A percentile compares a stretch with the other conserved stretches of the same genome.
phyloP scores from a whole-genome alignment of 257 asterid genomes.

The Solanum okadae region DNA sequence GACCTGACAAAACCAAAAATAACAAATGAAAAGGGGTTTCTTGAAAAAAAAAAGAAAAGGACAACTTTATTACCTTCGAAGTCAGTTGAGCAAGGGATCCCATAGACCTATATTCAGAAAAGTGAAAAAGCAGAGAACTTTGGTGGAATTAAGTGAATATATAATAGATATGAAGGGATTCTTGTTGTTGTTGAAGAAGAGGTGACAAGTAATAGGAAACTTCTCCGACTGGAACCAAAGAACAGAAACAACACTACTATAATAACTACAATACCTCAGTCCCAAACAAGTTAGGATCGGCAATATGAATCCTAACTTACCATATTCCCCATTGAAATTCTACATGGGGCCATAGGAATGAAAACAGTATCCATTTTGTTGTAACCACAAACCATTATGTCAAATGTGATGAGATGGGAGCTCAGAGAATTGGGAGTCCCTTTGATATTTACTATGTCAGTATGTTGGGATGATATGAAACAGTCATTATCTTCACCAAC shows the following conservation, averaged over 20 bases:
- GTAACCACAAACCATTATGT: neutral
- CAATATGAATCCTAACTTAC: neutral
- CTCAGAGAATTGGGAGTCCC: neutral
- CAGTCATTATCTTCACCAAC: neutral
- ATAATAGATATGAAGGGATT: neutral
- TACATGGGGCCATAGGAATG: neutral
- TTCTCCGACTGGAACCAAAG: neutral
- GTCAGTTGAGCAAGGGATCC: neutral
- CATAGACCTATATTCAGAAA: neutral
- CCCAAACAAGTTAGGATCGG: neutral
- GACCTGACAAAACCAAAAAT: neutral
- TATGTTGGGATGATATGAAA: neutral
- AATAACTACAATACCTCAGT: neutral
- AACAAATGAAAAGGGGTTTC: neutral
- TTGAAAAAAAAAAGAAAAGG: fast-evolving
- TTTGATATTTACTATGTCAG: neutral
- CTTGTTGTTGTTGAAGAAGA: neutral
- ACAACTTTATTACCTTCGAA: neutral
- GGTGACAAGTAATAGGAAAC: neutral
- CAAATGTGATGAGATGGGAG: neutral
- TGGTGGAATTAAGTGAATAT: neutral
- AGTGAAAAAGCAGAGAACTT: no score
- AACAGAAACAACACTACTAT: neutral
- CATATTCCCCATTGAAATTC: neutral
- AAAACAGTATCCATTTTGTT: neutral